These are phyloP conservation scores for Calonectria hongkongensis DNA, from an alignment of 2,329 filamentous ascomycete species.

Conservation along the genomic window DNA sequence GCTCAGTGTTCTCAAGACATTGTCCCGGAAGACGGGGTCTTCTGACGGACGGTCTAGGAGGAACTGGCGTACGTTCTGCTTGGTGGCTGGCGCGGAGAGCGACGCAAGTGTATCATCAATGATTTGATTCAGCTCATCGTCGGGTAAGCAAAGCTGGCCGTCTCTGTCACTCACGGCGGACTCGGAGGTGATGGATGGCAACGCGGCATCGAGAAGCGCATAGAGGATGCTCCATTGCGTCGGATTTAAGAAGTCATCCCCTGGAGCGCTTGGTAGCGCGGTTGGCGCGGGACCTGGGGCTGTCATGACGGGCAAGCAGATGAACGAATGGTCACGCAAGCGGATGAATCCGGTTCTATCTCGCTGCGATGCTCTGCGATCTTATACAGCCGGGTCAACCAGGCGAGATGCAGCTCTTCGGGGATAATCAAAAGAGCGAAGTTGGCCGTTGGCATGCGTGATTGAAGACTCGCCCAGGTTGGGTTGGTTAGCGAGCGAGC, in stretches of 20 bases:
- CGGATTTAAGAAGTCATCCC: slow-evolving; percentile 64
- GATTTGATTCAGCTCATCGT: slow-evolving; percentile 69
- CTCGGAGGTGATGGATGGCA: slow-evolving; percentile 74
- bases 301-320: slow-evolving; percentile 42
- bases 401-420: neutral
- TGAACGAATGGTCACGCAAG: slow-evolving; percentile 36
- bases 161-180: slow-evolving; percentile 61
- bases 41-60: slow-evolving; percentile 71
- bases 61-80: slow-evolving; percentile 69
- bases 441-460: slow-evolving; percentile 1
- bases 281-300: slow-evolving; percentile 48
- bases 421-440: neutral
- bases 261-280: slow-evolving; percentile 54
- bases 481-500: neutral
- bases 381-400: slow-evolving; percentile 11
- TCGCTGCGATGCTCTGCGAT: neutral
- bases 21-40: slow-evolving; percentile 71
- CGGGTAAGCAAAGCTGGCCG: slow-evolving; percentile 67
- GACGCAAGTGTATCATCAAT: slow-evolving; percentile 62
- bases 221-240: slow-evolving; percentile 73
- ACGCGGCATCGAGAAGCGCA: slow-evolving; percentile 73
- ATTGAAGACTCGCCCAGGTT: slow-evolving; percentile 19
- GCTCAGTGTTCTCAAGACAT: slow-evolving; percentile 66
- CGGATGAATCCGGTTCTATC: slow-evolving; percentile 6
- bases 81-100: slow-evolving; percentile 62